Percentiles rank a stretch among this genome's conserved stretches.
These are phyloP conservation scores for Mycogone perniciosa DNA, from an alignment of 2,329 filamentous ascomycete species.

Conservation along the genomic window DNA sequence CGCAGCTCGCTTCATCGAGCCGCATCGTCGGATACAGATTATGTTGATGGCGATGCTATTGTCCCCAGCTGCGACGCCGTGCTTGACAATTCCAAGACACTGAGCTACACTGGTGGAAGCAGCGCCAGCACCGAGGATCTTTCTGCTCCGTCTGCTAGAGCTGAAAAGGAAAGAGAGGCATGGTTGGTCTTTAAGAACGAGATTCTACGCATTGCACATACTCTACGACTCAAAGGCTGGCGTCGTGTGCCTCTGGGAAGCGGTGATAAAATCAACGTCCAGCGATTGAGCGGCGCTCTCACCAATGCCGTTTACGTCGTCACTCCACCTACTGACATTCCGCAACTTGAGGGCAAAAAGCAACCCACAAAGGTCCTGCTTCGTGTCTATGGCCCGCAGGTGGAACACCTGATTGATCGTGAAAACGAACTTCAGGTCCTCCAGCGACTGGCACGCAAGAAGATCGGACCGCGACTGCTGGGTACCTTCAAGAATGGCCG, in stretches of 20 bases:
- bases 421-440: slow-evolving; percentile 85
- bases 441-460: slow-evolving; percentile 78
- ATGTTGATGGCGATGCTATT: slow-evolving; percentile 69
- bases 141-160: slow-evolving; percentile 32
- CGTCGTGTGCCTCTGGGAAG: slow-evolving; percentile 68
- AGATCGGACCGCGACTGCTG: slow-evolving; percentile 83
- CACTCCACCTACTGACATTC: slow-evolving; percentile 63
- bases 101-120: slow-evolving; percentile 59
- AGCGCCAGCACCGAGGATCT: slow-evolving; percentile 35
- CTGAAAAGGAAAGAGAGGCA: slow-evolving; percentile 63
- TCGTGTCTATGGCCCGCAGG: slow-evolving; percentile 89
- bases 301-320: slow-evolving; percentile 98
- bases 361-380: slow-evolving; percentile 67
- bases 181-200: slow-evolving; percentile 90
- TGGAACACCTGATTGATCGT: slow-evolving; percentile 91
- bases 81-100: slow-evolving; percentile 84
- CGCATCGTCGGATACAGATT: slow-evolving; percentile 79
- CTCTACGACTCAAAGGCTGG: slow-evolving; percentile 86
- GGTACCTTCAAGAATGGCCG: slow-evolving; percentile 92
- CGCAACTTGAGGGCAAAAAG: slow-evolving; percentile 35
- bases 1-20: slow-evolving; percentile 37
- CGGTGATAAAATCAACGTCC: slow-evolving; percentile 62
- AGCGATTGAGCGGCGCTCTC: slow-evolving; percentile 79
- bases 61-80: slow-evolving; percentile 79
- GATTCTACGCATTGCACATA: slow-evolving; percentile 83